Percentiles rank a stretch among this genome's conserved stretches.
Conservation (phyloP, 768 basidiomycete genomes). For the Mycena capillaripes region DNA sequence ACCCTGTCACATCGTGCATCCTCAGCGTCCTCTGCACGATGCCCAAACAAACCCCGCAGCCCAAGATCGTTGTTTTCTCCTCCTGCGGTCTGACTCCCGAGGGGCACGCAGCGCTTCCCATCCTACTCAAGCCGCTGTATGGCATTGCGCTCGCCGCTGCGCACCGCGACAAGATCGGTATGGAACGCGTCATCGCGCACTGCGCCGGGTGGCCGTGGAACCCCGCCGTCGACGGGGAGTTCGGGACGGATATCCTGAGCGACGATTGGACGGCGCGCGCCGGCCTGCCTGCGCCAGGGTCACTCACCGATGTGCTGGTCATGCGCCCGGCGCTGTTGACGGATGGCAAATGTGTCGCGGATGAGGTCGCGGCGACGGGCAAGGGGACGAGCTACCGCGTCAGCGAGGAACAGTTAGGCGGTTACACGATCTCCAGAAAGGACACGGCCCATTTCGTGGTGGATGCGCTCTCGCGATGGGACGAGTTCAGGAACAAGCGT, state of each 20-base stretch:
- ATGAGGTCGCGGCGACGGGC: background rate
- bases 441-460: conserved; percentile 71
- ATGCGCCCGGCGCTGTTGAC: conserved; percentile 71
- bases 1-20: conserved; percentile 72
- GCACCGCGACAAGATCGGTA: conserved; percentile 74
- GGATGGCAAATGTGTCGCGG: conserved; percentile 56
- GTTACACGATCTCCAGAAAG: conserved; percentile 65
- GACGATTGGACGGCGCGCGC: conserved; percentile 49
- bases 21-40: conserved; percentile 70
- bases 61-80: conserved; percentile 67
- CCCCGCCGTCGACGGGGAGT: conserved; percentile 51
- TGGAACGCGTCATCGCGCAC: conserved; percentile 65
- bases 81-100: conserved; percentile 64
- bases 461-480: conserved; percentile 49
- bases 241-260: conserved; percentile 54
- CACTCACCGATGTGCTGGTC: conserved; percentile 53
- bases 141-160: conserved; percentile 54
- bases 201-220: conserved; percentile 68
- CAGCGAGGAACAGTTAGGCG: conserved; percentile 46
- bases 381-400: conserved; percentile 51
- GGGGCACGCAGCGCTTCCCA: conserved; percentile 62
- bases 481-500: conserved; percentile 56
- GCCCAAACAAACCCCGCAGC: conserved; percentile 53
- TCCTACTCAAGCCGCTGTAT: conserved; percentile 65
- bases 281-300: conserved; percentile 49